A percentile compares a stretch with the other conserved stretches of the same genome.
phyloP scores from a whole-genome alignment of 129 eudicot species.

The Helianthus tuberosus region DNA sequence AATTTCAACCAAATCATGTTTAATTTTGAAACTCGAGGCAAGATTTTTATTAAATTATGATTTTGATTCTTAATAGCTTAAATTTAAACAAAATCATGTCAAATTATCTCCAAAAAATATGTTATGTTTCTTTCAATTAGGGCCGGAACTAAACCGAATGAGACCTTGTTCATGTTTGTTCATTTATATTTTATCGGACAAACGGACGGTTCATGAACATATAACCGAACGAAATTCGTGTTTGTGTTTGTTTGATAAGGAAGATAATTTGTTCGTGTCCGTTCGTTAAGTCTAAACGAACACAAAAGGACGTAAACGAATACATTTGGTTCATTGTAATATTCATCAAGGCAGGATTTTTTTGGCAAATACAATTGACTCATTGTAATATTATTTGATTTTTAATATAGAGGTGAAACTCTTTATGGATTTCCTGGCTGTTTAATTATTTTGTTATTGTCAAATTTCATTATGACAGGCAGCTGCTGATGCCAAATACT shows the following conservation, averaged over 20 bases:
- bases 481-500: conserved; percentile 93
- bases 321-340: neutral
- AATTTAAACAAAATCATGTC: conserved; percentile 1
- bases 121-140: neutral
- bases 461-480: conserved; percentile 53
- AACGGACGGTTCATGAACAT: too few species aligned
- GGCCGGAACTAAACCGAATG: too few species aligned
- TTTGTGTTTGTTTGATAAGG: too few species aligned
- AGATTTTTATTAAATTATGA: neutral
- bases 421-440: conserved; percentile 7
- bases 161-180: too few species aligned
- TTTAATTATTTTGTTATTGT: neutral
- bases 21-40: too few species aligned
- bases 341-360: neutral
- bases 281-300: too few species aligned
- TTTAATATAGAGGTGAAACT: neutral
- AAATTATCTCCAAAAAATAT: neutral
- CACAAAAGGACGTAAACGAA: too few species aligned
- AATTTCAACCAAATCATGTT: conserved; percentile 6
- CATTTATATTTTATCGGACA: too few species aligned
- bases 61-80: neutral
- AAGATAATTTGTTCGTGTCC: too few species aligned
- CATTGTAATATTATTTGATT: neutral
- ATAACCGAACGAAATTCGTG: too few species aligned
- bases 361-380: neutral